Percentiles rank a stretch among this genome's conserved stretches.
These are phyloP conservation scores for Boletus subcaerulescens DNA, from an alignment of 768 basidiomycete species.

Conservation along the genomic window DNA sequence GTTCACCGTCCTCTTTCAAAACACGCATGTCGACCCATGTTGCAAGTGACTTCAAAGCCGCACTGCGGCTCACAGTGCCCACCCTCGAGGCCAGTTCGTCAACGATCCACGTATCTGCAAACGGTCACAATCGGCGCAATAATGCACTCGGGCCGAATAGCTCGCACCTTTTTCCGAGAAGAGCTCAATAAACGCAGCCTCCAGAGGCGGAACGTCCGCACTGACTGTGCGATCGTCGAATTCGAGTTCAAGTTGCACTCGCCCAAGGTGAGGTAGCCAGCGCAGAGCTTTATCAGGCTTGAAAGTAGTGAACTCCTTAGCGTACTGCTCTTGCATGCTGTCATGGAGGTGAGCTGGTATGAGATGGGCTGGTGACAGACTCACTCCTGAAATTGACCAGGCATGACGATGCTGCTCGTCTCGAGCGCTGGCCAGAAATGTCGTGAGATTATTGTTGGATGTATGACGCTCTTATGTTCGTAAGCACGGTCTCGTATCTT, in stretches of 20 bases:
- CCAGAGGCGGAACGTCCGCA: slow-evolving; percentile 78
- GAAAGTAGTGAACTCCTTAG: slow-evolving; percentile 71
- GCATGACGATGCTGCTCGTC: slow-evolving; percentile 69
- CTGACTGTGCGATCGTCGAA: slow-evolving; percentile 76
- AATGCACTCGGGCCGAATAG: background rate
- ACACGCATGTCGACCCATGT: slow-evolving; percentile 87
- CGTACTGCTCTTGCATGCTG: slow-evolving; percentile 76
- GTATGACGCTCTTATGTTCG: slow-evolving; percentile 57
- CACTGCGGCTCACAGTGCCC: slow-evolving; percentile 59
- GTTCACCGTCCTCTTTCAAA: slow-evolving; percentile 62
- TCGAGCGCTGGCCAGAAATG: slow-evolving; percentile 95
- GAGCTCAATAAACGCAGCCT: slow-evolving; percentile 87
- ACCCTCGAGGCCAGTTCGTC: slow-evolving; percentile 65
- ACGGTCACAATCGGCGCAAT: background rate
- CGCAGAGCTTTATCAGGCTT: slow-evolving; percentile 91
- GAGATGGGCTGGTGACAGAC: slow-evolving; percentile 20
- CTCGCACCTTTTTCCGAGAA: slow-evolving; percentile 67
- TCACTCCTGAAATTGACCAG: slow-evolving; percentile 80
- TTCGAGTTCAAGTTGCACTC: slow-evolving; percentile 74
- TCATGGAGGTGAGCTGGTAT: background rate
- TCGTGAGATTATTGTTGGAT: slow-evolving; percentile 88
- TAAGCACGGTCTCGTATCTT: slow-evolving; percentile 5
- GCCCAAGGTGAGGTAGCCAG: slow-evolving; percentile 89
- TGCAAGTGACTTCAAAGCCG: slow-evolving; percentile 68
- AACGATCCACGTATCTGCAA: slow-evolving; percentile 63